Evolutionary conservation across 768 basidiomycete species (phyloP).

Genomic region (Sporobolomyces roseus): DNA sequence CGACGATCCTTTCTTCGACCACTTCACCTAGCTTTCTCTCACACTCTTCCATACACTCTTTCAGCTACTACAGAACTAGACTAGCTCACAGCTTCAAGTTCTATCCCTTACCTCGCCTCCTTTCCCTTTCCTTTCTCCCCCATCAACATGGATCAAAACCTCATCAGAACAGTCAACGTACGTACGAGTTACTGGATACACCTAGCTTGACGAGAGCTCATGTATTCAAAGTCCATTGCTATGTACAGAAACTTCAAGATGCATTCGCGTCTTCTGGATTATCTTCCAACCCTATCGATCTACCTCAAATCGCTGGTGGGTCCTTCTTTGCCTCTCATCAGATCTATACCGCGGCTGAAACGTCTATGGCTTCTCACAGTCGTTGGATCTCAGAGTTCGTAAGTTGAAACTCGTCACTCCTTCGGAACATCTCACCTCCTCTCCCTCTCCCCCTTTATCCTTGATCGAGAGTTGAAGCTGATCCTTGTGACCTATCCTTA

Average conservation of each 20-base stretch:
- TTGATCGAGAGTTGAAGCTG: not conserved
- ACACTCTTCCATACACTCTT: too few species aligned
- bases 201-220: too few species aligned
- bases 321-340: not conserved
- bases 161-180: conserved; percentile 32
- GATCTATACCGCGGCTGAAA: too few species aligned
- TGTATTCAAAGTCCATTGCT: too few species aligned
- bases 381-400: conserved; percentile 51
- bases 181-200: not conserved
- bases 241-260: conserved; percentile 47
- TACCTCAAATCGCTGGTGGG: conserved; percentile 51
- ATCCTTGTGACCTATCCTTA: not conserved
- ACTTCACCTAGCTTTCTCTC: too few species aligned
- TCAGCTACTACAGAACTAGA: not conserved
- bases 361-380: conserved; percentile 42
- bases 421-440: too few species aligned
- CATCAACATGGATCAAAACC: conserved; percentile 20
- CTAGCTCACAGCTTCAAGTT: not conserved
- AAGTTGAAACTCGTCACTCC: conserved; percentile 17
- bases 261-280: conserved; percentile 50
- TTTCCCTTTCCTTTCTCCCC: not conserved
- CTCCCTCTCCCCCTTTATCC: too few species aligned
- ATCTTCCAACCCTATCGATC: conserved; percentile 49
- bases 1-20: too few species aligned
- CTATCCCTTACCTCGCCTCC: not conserved